These are phyloP conservation scores for Chalciporus chontae DNA, from an alignment of 768 basidiomycete species.

Conservation along the genomic window DNA sequence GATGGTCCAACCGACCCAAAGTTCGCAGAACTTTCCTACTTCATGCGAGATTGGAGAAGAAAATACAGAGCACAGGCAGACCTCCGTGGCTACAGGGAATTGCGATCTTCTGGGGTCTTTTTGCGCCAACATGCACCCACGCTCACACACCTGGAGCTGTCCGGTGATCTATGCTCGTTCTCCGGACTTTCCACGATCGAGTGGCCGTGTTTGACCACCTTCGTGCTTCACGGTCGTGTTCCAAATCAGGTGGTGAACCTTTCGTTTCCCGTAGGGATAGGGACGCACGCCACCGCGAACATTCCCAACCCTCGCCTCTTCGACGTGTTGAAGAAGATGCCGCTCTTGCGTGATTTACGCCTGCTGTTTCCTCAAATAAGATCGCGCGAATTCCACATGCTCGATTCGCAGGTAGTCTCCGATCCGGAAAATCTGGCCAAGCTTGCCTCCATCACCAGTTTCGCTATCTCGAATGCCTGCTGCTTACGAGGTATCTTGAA, in stretches of 20 bases:
- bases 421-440: constrained; percentile 23
- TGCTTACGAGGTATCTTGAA: constrained; percentile 27
- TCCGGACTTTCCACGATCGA: constrained; percentile 27
- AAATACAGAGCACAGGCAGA: constrained; percentile 32
- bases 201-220: constrained; percentile 29
- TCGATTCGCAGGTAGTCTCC: constrained; percentile 21
- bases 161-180: constrained; percentile 28
- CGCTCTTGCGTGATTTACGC: constrained; percentile 27
- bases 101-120: constrained; percentile 28
- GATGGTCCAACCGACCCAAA: constrained; percentile 32
- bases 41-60: constrained; percentile 35
- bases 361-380: constrained; percentile 30
- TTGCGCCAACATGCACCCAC: constrained; percentile 28
- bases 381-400: constrained; percentile 24
- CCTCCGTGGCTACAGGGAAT: constrained; percentile 28
- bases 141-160: constrained; percentile 30
- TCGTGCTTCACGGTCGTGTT: constrained; percentile 30
- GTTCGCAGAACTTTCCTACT: constrained; percentile 31
- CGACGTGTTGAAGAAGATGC: constrained; percentile 30
- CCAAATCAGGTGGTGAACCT: constrained; percentile 16
- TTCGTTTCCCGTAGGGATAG: constrained; percentile 15
- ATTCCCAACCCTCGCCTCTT: constrained; percentile 19
- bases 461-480: constrained; percentile 36
- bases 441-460: constrained; percentile 32
- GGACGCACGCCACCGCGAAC: neutral